phyloP scores from a whole-genome alignment of 148 eudicot genomes.

The Diospyros lotus region DNA sequence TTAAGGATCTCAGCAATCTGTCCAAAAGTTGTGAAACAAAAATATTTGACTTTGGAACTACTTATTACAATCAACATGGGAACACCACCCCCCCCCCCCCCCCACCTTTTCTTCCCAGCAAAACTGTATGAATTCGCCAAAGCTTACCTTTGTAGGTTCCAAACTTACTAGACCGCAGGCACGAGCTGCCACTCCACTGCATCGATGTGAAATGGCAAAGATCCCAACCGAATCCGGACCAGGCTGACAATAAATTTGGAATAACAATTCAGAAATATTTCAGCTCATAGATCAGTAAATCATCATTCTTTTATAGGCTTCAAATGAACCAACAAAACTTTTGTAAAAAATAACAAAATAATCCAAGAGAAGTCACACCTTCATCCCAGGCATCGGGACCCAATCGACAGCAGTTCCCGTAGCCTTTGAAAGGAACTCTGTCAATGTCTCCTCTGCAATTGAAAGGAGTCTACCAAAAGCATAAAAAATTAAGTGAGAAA shows the following conservation, averaged over 20 bases:
- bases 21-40: background rate
- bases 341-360: background rate
- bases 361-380: conserved; percentile 40
- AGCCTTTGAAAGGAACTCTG: conserved; percentile 99
- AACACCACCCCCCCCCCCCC: background rate
- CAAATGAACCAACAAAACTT: background rate
- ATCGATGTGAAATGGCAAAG: conserved; percentile 86
- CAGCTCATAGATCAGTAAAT: background rate
- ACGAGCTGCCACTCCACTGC: conserved; percentile 98
- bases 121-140: background rate
- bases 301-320: background rate
- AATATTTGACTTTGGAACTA: background rate
- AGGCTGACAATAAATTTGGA: conserved; percentile 51
- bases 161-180: conserved; percentile 96
- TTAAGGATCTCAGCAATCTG: conserved; percentile 96
- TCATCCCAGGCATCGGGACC: conserved; percentile 99
- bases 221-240: conserved; percentile 99
- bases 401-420: conserved; percentile 99
- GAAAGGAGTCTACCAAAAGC: conserved; percentile 67
- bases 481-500: conserved; percentile 7
- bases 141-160: conserved; percentile 84
- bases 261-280: conserved; percentile 15
- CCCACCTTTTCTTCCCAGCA: no score
- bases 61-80: conserved; percentile 2
- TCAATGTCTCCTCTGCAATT: conserved; percentile 94